Evolutionary conservation across 164 flowering plant genomes (phyloP).

Genomic region (Vitis cinerea): DNA sequence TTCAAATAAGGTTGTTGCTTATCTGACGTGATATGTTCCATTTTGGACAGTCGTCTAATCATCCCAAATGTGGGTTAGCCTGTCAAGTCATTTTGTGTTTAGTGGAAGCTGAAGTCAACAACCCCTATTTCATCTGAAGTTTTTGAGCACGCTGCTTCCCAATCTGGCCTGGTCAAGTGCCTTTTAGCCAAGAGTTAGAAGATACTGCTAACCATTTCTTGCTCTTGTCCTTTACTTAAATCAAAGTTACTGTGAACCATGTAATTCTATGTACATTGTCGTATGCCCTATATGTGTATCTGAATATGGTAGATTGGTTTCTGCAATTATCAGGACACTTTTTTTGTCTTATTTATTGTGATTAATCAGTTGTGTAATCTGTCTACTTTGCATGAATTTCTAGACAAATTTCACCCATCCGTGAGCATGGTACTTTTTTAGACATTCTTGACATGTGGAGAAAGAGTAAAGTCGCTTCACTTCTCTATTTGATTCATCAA

Average conservation of each 20-base stretch:
- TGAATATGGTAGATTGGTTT: conserved; percentile 2
- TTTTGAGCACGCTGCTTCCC: neutral
- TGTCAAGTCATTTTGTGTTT: neutral
- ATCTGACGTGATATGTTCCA: too few relatives aligned
- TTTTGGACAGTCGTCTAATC: neutral
- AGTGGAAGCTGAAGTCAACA: neutral
- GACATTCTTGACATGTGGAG: too few relatives aligned
- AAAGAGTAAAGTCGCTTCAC: too few relatives aligned
- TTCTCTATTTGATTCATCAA: too few relatives aligned
- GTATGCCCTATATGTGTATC: conserved; percentile 7
- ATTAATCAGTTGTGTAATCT: conserved; percentile 4
- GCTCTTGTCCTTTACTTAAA: neutral
- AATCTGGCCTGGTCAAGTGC: conserved; percentile 7
- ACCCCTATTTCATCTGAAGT: neutral
- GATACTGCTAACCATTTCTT: conserved; percentile 1
- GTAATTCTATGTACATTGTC: conserved; percentile 13
- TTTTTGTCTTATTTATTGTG: neutral
- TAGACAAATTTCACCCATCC: neutral
- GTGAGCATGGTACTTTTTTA: too few relatives aligned
- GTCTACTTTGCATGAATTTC: neutral
- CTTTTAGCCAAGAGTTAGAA: conserved; percentile 1
- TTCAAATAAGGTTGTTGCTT: too few relatives aligned
- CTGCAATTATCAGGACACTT: conserved; percentile 7
- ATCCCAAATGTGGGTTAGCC: neutral
- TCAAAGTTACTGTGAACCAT: conserved; percentile 6